Base-by-base conservation (phyloP, 2,329 filamentous ascomycete genomes). In the Arthrobotrys conoides region DNA sequence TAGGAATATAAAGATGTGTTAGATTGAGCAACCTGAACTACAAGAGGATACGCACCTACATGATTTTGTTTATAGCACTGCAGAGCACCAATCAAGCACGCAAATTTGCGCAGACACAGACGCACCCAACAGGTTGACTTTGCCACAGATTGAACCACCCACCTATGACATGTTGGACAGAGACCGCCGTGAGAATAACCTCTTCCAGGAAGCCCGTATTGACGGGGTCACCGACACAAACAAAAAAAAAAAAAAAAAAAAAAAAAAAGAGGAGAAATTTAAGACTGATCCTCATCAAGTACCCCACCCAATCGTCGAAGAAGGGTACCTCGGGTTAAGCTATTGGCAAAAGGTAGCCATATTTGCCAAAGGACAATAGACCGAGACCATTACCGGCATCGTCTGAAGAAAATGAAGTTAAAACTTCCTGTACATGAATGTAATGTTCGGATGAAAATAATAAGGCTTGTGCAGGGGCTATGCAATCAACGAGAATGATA, bases 1-100 rank as follows among this genome's bases (percentile, higher is more conserved):
- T 67, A 53, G 51, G 61, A 46, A 53, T 27, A 46, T 51, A 49
- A 49, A 65, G 70, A 67, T 57, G 36, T 49, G 73, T 78, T 72
- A 78, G 75, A 78, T 78, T 78, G 68, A 78, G 75, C 75, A 63
- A 78, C 75, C 75, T 72, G 75, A 78, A 69, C 68, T 78, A 78
- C 75, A 78, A 63, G 75, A 78, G 75, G 75, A 78, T 78, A 78
- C 75, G 75, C 75, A 78, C 75, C 75, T 78, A 78, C 75, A 78
- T 78, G 75, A 78, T 67, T 71, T 78, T 65, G 30, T 68, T 66
- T 72, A 72, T 78, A 78, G 75, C 63, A 78, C 75, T 67, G 75
- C 75, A 78, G 68, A 78, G 75, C 75, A 78, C 75, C 68, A 78
- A 78, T 78, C 64, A 78, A 78, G 75, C 63, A 78, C 75, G 75